Conservation (phyloP, 1,284 basidiomycete genomes). For the Boletellus deceptivus region DNA sequence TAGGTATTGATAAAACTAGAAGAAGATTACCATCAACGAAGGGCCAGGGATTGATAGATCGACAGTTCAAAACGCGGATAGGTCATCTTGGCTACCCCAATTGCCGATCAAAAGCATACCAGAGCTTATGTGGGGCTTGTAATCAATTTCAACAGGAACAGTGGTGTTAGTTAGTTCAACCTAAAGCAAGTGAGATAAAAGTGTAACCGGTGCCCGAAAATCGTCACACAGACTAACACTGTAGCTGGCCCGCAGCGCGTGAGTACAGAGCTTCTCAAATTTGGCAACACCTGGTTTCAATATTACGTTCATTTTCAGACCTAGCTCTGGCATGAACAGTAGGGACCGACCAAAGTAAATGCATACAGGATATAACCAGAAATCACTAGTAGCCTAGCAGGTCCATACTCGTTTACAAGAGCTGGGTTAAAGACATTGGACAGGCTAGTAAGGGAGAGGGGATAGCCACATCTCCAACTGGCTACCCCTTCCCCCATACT, state of each 20-base stretch:
- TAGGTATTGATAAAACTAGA: slow-evolving; percentile 26
- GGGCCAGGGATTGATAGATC: slow-evolving; percentile 8
- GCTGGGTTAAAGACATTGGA: slow-evolving; percentile 14
- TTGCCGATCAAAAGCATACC: slow-evolving; percentile 14
- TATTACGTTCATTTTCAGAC: too few species aligned
- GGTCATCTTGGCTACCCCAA: slow-evolving; percentile 28
- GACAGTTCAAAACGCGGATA: slow-evolving; percentile 20
- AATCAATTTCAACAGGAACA: slow-evolving; percentile 17
- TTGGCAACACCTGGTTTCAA: too few species aligned
- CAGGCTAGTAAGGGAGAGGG: neutral
- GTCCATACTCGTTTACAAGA: slow-evolving; percentile 14
- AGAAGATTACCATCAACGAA: slow-evolving; percentile 21
- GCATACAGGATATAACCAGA: slow-evolving; percentile 22
- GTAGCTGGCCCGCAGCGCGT: slow-evolving; percentile 4
- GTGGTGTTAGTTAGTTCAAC: slow-evolving; percentile 25
- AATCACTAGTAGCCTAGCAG: slow-evolving; percentile 20
- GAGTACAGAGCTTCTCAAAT: too few species aligned
- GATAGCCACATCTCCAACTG: too few species aligned
- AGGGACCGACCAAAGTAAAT: neutral
- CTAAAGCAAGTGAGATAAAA: slow-evolving; percentile 12
- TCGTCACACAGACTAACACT: slow-evolving; percentile 29
- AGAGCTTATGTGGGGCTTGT: slow-evolving; percentile 3
- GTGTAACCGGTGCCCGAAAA: neutral
- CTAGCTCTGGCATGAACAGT: slow-evolving; percentile 2
- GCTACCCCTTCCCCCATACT: too few species aligned